phyloP scores from a whole-genome alignment of 345 rosid species.

The Eucalyptus polyanthemos region DNA sequence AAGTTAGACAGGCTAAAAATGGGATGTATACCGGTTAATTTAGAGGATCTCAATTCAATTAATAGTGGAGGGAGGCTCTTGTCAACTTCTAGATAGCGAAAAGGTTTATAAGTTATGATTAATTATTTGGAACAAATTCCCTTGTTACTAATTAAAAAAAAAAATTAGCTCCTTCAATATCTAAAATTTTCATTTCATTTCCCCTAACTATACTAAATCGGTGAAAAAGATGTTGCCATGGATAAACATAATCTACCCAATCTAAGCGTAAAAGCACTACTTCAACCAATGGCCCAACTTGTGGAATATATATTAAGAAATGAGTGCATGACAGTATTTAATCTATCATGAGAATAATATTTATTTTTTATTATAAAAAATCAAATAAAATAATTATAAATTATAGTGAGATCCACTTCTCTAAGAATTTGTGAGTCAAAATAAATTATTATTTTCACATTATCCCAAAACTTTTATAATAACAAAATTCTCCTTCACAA shows the following conservation, averaged over 20 bases:
- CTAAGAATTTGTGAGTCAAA: no score
- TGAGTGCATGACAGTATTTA: fast-evolving
- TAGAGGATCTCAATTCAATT: not conserved
- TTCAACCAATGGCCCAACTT: not conserved
- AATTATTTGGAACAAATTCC: not conserved
- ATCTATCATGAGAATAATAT: no score
- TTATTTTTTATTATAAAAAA: no score
- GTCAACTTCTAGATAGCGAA: not conserved
- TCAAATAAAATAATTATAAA: no score
- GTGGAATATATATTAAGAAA: not conserved
- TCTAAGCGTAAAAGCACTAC: not conserved
- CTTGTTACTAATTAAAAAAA: not conserved
- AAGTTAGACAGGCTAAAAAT: not conserved
- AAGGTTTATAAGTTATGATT: not conserved
- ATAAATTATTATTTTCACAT: no score
- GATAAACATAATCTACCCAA: not conserved
- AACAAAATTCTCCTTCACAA: no score
- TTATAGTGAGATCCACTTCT: fast-evolving
- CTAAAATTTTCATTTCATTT: not conserved
- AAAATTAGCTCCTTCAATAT: not conserved
- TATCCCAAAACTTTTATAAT: no score
- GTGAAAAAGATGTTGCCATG: not conserved
- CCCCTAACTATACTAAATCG: not conserved
- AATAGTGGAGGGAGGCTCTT: not conserved
- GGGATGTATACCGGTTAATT: not conserved